Percentiles rank a stretch among this genome's conserved stretches.
phyloP scores from a whole-genome alignment of 2,329 filamentous ascomycete genomes.

The Calonectria honghensis region DNA sequence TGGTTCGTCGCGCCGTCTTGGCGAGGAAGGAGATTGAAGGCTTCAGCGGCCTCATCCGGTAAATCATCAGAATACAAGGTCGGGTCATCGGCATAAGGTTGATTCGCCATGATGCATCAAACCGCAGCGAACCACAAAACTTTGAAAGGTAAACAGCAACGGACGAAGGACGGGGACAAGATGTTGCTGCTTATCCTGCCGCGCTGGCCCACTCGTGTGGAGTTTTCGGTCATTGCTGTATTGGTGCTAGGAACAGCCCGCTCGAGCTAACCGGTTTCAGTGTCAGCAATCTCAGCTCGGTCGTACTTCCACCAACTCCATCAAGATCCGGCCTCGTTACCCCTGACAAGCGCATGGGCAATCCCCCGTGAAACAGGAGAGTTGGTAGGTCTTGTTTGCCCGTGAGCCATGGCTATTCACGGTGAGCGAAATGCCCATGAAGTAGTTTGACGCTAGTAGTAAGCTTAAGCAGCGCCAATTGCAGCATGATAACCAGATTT shows the following conservation, averaged over 20 bases:
- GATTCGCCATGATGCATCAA: conserved; percentile 5
- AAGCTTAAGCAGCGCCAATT: too few species aligned
- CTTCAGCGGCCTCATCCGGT: not conserved
- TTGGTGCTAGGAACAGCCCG: not conserved
- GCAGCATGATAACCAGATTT: too few species aligned
- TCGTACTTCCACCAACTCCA: not conserved
- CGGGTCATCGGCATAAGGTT: conserved; percentile 3
- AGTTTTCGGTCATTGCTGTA: conserved; percentile 2
- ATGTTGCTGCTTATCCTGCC: not conserved
- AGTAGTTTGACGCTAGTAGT: not conserved
- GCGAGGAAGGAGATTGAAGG: not conserved
- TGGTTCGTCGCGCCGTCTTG: not conserved
- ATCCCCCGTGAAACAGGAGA: not conserved
- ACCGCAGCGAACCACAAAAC: not conserved
- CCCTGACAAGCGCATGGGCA: not conserved
- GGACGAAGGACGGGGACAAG: too few species aligned
- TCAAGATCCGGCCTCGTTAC: not conserved
- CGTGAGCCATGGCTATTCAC: not conserved
- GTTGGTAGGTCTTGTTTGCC: not conserved
- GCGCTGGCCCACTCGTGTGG: not conserved
- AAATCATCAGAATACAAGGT: not conserved
- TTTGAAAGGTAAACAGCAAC: not conserved
- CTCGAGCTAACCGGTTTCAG: not conserved
- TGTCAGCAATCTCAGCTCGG: not conserved
- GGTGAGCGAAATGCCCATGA: not conserved